Evolutionary conservation across 352 stramenopile species (phyloP).

Genomic region (Aphanomyces invadans): DNA sequence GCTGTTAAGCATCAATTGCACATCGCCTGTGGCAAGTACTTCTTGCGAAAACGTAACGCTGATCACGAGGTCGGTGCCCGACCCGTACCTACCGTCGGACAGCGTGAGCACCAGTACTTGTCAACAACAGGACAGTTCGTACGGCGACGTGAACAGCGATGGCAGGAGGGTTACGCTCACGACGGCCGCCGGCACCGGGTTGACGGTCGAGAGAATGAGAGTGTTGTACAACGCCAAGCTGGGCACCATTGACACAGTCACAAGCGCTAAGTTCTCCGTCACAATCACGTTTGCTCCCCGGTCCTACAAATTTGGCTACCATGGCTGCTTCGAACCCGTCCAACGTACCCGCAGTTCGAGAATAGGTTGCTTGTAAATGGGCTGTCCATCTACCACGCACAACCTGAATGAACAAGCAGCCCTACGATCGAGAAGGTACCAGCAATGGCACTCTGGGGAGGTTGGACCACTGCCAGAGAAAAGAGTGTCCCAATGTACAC

Average conservation of each 20-base stretch:
- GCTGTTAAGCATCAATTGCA: constrained; percentile 41
- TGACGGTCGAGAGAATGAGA: constrained; percentile 57
- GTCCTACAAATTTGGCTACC: constrained; percentile 30
- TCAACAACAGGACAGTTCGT: background rate
- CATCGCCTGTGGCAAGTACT: constrained; percentile 46
- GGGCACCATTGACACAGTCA: constrained; percentile 49
- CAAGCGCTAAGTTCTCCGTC: constrained; percentile 29
- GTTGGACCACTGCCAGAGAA: constrained; percentile 1
- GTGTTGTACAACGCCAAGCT: constrained; percentile 51
- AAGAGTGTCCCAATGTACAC: constrained; percentile 21
- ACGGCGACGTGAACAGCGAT: constrained; percentile 27
- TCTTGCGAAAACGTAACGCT: constrained; percentile 76
- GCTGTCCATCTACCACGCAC: constrained; percentile 53
- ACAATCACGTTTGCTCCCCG: constrained; percentile 58
- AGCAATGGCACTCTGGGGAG: constrained; percentile 17
- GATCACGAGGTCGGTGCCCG: constrained; percentile 49
- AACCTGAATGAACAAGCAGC: background rate
- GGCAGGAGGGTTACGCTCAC: constrained; percentile 36
- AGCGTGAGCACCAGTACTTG: constrained; percentile 24
- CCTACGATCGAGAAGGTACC: background rate
- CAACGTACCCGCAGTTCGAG: constrained; percentile 35
- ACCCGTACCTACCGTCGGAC: constrained; percentile 47
- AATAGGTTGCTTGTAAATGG: constrained; percentile 57
- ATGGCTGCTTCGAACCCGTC: background rate
- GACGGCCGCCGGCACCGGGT: constrained; percentile 39